phyloP scores from a whole-genome alignment of 2,329 filamentous ascomycete genomes.

The Cytospora leucostoma region DNA sequence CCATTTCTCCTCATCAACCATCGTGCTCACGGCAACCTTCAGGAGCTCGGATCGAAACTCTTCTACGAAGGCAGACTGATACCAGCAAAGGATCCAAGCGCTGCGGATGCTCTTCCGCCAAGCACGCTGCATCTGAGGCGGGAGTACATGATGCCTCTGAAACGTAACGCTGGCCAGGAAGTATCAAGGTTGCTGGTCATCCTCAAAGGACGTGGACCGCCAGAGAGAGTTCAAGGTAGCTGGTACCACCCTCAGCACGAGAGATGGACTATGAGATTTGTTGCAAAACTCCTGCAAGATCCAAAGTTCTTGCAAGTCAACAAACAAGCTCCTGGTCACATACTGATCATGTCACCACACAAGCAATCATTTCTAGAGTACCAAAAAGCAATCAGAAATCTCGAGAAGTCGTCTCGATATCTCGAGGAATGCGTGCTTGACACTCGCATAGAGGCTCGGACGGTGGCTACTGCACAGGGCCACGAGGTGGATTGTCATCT shows the following conservation, averaged over 20 bases:
- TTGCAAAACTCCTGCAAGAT: constrained; percentile 26
- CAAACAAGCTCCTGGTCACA: constrained; percentile 35
- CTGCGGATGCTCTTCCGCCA: neutral
- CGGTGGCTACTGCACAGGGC: constrained; percentile 49
- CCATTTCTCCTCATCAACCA: constrained; percentile 5
- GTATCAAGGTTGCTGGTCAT: constrained; percentile 1
- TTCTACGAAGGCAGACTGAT: constrained; percentile 3
- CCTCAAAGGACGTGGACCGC: neutral
- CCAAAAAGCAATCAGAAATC: constrained; percentile 29
- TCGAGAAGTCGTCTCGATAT: constrained; percentile 34
- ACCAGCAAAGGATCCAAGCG: neutral
- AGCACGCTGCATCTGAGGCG: neutral
- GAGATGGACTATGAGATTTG: neutral
- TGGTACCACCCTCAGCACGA: neutral
- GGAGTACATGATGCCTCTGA: constrained; percentile 10
- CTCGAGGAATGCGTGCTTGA: constrained; percentile 35
- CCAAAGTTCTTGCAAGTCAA: constrained; percentile 37
- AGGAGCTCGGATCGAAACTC: neutral
- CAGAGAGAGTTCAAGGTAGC: neutral
- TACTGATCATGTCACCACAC: constrained; percentile 50
- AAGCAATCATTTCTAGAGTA: constrained; percentile 43
- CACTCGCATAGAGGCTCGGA: constrained; percentile 45
- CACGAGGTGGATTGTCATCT: constrained; percentile 51
- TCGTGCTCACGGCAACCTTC: neutral
- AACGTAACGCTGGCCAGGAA: neutral